Evolutionary conservation across 139 green algal genomes (phyloP).

Genomic region (Chlamydomonas eustigma): DNA sequence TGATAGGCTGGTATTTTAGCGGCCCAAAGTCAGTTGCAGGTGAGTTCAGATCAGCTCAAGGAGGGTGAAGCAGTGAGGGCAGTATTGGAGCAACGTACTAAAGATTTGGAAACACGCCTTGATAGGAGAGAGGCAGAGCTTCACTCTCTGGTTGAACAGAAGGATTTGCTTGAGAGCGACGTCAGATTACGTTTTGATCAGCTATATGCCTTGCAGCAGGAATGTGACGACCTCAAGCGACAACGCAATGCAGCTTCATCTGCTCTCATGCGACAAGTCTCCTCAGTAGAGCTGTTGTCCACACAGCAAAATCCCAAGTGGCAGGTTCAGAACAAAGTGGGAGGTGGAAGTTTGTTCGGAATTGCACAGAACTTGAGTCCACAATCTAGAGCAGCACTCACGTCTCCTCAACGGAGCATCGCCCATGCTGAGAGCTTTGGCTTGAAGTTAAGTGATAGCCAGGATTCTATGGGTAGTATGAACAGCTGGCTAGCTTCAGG

Average conservation of each 20-base stretch:
- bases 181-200: neutral
- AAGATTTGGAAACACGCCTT: neutral
- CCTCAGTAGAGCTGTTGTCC: neutral
- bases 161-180: neutral
- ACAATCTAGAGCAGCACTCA: neutral
- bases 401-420: neutral
- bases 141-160: neutral
- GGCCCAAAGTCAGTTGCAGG: neutral
- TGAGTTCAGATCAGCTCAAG: neutral
- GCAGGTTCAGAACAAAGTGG: conserved; percentile 52
- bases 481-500: neutral
- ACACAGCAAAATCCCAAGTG: conserved; percentile 14
- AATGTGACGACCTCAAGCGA: neutral
- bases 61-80: neutral
- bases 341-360: conserved; percentile 49
- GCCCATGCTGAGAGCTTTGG: too few relatives aligned
- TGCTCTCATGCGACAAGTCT: neutral
- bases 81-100: neutral
- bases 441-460: too few relatives aligned
- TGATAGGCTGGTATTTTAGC: neutral
- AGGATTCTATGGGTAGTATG: neutral
- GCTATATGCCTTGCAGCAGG: neutral
- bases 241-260: neutral
- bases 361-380: conserved; percentile 12
- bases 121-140: neutral